Base-by-base conservation (phyloP, 2,329 filamentous ascomycete genomes). In the Aureobasidium sp. region DNA sequence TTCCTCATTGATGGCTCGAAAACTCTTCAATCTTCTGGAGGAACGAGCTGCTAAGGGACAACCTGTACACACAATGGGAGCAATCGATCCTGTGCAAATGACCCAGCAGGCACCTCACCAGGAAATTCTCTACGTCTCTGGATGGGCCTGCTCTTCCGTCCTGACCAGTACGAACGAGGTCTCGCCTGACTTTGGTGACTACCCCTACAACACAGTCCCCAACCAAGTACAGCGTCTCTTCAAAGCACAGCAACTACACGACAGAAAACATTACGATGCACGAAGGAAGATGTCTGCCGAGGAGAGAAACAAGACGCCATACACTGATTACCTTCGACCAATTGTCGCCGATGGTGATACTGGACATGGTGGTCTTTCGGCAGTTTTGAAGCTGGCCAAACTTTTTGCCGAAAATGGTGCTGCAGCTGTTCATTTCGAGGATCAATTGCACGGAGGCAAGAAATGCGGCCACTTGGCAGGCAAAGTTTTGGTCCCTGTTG, bases 1-100 rank as follows among this genome's bases (percentile, higher is more conserved):
- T 1, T 96, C 91, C 77, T 97, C 91, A 14, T 78, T 96, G 64
- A 97, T 96, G 90, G 94, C 93, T 0, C 83, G 90, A 71, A 97
- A 99, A 77, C 82, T 99, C 5, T 99, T 96, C 77, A 88, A 95
- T 73, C 76, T 97, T 67, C 80, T 99, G 61, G 87, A 88, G 66
- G 87, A 95, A 76, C 83, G 89, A 66, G 83, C 85, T 49, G 83
- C 87, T 42, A 85, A 88, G 69, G 91, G 91, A 64, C 83, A 96
- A 74, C 94, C 94, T 25, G 89, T 97, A 64, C 93, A 97, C 75
- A 97, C 94, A 16, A 92, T 99, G 89, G 94, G 94, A 68, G 94
- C 92, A 63, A 95, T 99, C 76, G 94, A 99, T 72, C 94, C 94
- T n/a, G 86, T 97, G 11, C 94, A 99, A 78, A 97, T 99, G 94